Base-by-base conservation (phyloP, 108 stramenopile species). In the Asterionellopsis glacialis region DNA sequence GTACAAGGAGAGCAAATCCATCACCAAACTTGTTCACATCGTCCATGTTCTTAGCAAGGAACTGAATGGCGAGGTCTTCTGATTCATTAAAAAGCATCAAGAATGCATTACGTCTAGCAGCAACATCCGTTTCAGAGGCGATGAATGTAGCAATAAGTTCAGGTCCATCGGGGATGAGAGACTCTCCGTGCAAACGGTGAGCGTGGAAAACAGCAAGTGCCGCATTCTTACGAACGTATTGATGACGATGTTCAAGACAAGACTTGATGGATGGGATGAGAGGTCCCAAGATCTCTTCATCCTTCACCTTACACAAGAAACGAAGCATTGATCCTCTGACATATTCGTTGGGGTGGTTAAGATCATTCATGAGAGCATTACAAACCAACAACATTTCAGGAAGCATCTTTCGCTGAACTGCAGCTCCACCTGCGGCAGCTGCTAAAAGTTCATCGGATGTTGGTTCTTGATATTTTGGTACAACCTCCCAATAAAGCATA, bases 401-500 rank as follows among this genome's bases (percentile, higher is more conserved):
- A 45, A 97, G 83, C 23, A 98, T 91, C 75, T 99, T 99, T 22
- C 88, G 82, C 26, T 70, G 77, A 16, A 85, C 76, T 11, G 80
- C 61, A 11, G 64, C 76, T n/a, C 86, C 85, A 27, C 90, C 88
- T 9, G 86, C 60, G 19, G 82, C 83, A 26, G 86, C 79, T 11
- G 74, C 74, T 26, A 88, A 59, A 22, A 87, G 55, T 52, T 89
- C 88, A 33, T 93, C 91, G 0, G 80, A 75, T 16, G 87, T 79
- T 43, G 87, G 75, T 45, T 89, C 87, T 74, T 91, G 88, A 65
- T 95, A 94, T 76, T 96, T 98, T 41, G 93, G 93, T 16, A 99
- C 97, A 40, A 98, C 93, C 67, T 99, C 99, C 98, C 98, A 99
- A 78, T 97, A 99, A 59, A 99, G 68, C 96, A 97, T 98, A 48